A percentile compares a stretch with the other conserved stretches of the same genome.
phyloP scores from a whole-genome alignment of 805 yeast species.

The Candida maesae region DNA sequence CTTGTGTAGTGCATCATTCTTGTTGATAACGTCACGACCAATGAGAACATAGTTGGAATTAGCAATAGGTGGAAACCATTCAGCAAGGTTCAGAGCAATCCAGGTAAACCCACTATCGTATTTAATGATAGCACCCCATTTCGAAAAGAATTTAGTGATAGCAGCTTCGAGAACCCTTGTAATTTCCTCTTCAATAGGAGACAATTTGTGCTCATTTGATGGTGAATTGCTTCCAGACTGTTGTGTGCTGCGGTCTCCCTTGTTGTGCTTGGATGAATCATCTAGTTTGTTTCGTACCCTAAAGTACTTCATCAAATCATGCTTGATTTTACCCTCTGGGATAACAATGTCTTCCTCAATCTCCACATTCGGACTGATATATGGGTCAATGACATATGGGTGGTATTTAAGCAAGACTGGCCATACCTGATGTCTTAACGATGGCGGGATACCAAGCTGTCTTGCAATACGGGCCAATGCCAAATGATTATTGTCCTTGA shows the following conservation, averaged over 20 bases:
- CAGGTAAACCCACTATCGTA: conserved; percentile 83
- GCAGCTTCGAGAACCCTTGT: conserved; percentile 56
- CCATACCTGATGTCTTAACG: conserved; percentile 76
- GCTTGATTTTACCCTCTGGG: conserved; percentile 36
- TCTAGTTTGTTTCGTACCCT: conserved; percentile 31
- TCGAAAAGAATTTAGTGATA: conserved; percentile 57
- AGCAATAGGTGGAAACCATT: conserved; percentile 67
- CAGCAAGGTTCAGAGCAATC: conserved; percentile 85
- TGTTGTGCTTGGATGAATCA: neutral
- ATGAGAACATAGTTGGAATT: conserved; percentile 23
- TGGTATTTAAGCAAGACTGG: conserved; percentile 77
- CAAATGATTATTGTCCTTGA: conserved; percentile 59
- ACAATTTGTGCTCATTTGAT: conserved; percentile 16
- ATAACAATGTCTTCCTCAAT: conserved; percentile 31
- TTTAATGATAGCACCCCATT: conserved; percentile 75
- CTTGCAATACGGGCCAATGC: conserved; percentile 79
- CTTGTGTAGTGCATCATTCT: conserved; percentile 16
- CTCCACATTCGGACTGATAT: conserved; percentile 46
- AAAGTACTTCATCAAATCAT: conserved; percentile 61
- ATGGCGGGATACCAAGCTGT: conserved; percentile 82
- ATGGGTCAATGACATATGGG: conserved; percentile 79
- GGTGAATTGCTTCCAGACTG: conserved; percentile 14
- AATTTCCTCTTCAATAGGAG: conserved; percentile 46
- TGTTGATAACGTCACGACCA: conserved; percentile 24
- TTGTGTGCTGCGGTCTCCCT: conserved; percentile 1